Evolutionary conservation across 192 early-diverging fungal genomes (phyloP).

Genomic region (Mortierella antarctica): DNA sequence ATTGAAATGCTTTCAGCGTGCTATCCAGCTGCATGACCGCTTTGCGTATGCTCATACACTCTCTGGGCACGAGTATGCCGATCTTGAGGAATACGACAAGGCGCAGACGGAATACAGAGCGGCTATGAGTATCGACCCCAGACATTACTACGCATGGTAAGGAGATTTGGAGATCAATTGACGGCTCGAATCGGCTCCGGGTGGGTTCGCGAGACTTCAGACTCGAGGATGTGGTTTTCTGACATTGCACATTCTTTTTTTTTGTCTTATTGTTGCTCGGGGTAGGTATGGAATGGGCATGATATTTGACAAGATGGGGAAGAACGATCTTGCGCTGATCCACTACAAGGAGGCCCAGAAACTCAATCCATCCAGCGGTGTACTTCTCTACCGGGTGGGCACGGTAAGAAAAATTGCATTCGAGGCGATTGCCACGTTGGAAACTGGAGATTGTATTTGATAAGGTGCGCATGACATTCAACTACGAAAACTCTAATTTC

Average conservation of each 20-base stretch:
- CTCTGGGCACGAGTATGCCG: conserved; percentile 83
- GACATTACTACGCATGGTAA: conserved; percentile 91
- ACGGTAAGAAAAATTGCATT: conserved; percentile 54
- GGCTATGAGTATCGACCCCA: conserved; percentile 74
- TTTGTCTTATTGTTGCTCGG: conserved; percentile 1
- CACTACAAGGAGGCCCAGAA: conserved; percentile 77
- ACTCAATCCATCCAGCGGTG: conserved; percentile 78
- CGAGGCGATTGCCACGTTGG: neutral
- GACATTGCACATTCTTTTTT: neutral
- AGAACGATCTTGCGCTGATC: conserved; percentile 76
- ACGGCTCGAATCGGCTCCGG: neutral
- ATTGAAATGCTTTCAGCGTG: conserved; percentile 79
- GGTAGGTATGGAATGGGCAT: conserved; percentile 82
- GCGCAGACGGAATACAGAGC: conserved; percentile 78
- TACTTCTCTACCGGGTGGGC: conserved; percentile 79
- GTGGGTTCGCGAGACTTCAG: neutral
- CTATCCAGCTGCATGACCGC: conserved; percentile 73
- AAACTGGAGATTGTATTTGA: neutral
- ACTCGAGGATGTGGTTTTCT: neutral
- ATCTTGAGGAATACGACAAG: conserved; percentile 78
- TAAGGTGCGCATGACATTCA: conserved; percentile 3
- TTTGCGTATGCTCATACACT: conserved; percentile 89
- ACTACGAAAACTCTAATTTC: neutral
- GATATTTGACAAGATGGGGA: conserved; percentile 77
- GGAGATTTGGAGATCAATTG: neutral